A percentile compares a stretch with the other conserved stretches of the same genome.
Evolutionary conservation across 225 moss, liverwort and hornwort genomes (phyloP).

Genomic region (Neckera pumila): DNA sequence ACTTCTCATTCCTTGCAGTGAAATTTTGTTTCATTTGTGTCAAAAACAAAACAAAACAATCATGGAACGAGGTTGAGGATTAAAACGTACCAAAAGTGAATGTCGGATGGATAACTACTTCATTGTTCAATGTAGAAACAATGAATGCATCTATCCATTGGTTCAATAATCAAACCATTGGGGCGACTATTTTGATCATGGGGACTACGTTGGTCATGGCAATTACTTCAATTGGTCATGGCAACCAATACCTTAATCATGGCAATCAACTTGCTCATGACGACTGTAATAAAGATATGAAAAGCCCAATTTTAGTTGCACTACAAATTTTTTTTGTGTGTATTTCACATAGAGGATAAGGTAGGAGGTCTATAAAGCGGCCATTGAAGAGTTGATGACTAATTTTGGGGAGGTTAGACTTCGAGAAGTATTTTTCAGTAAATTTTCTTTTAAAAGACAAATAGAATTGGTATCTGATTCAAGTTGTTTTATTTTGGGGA

Average conservation of each 20-base stretch:
- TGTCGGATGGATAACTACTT: background rate
- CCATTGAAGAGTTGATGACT: background rate
- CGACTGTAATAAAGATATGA: accelerated
- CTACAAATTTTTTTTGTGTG: accelerated
- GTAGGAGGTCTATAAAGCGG: accelerated
- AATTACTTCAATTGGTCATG: background rate
- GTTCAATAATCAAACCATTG: too few species aligned
- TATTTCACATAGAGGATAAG: background rate
- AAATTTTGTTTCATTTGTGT: too few species aligned
- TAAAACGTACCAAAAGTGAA: too few species aligned
- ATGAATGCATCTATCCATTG: background rate
- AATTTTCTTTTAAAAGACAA: background rate
- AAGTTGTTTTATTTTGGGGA: background rate
- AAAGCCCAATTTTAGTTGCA: background rate
- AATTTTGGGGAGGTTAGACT: background rate
- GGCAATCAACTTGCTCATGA: background rate
- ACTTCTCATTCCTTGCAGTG: too few species aligned
- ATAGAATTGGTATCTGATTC: background rate
- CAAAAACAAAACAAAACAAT: too few species aligned
- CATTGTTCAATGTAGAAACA: background rate
- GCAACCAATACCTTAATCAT: background rate
- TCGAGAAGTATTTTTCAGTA: accelerated
- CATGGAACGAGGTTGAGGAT: background rate
- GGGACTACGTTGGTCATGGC: too few species aligned
- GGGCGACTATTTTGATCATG: too few species aligned